Base-by-base conservation (phyloP, 441 rosid genomes). In the Syzygium syzygioides region DNA sequence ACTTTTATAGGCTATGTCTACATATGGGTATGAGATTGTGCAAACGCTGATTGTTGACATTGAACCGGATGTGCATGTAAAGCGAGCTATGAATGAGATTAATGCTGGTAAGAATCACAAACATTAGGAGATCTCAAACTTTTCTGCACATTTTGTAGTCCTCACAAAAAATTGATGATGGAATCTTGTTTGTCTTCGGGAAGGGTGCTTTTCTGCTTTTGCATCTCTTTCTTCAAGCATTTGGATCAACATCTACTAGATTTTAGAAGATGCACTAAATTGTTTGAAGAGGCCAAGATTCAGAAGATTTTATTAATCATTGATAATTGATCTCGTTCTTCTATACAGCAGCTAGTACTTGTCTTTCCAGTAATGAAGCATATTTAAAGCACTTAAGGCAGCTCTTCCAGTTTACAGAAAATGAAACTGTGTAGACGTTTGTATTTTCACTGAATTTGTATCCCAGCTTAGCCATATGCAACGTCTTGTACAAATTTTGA, bases 11-110 rank as follows among this genome's bases (percentile, higher is more conserved):
- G 95, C 94, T 87, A 95, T 95, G 95, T 94, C 95, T 86, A 93
- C 95, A 64, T 94, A 95, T 48, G 97, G 97, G 76, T 95, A 90
- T 59, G 96, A 94, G 91, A 95, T 95, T 14, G 95, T 93, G 60
- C 95, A 95, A 86, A 95, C 94, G 32, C 93, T 94, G 9, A 94
- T 94, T 56, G 90, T 93, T 52, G 95, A 94, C 76, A 94, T 94
- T 45, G 95, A 92, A 89, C 95, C 95, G 59, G 95, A 94, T 34
- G 91, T 88, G 87, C 94, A 91, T 59, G 95, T 95, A 59, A 95
- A 95, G 88, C 93, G 94, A 6, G 95, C 96, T 50, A 94, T 94
- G 95, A 94, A 94, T 88, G 96, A 94, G 88, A 94, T 94, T 89
- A 94, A 94, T 86, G 96, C 96, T 10, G 95, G 96, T 94, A 89